Percentiles rank a stretch among this genome's conserved stretches.
These are phyloP conservation scores for Halophytophthora batemanensis DNA, from an alignment of 352 stramenopile genomes.

Conservation along the genomic window DNA sequence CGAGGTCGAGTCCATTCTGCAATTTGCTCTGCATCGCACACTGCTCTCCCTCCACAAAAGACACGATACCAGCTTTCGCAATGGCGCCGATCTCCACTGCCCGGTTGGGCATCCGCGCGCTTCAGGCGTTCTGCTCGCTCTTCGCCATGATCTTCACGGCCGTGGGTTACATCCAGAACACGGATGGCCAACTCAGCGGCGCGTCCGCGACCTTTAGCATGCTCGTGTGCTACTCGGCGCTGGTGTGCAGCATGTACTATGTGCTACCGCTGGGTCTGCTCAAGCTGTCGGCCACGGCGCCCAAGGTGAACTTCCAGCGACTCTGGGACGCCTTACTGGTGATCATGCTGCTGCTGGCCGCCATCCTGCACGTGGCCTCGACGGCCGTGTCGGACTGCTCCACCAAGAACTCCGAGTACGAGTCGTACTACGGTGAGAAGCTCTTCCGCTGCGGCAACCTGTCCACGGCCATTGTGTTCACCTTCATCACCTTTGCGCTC, in stretches of 20 bases:
- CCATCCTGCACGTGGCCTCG: constrained; percentile 27
- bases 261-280: constrained; percentile 72
- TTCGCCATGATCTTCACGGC: constrained; percentile 23
- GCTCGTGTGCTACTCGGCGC: constrained; percentile 53
- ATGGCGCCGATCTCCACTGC: constrained; percentile 20
- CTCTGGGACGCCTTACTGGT: constrained; percentile 14
- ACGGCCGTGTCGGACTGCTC: constrained; percentile 32
- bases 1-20: constrained; percentile 27
- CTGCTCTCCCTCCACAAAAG: too few species aligned
- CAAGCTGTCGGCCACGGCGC: constrained; percentile 27
- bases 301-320: constrained; percentile 19
- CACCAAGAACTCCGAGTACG: constrained; percentile 21
- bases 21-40: constrained; percentile 20
- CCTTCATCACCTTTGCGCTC: constrained; percentile 21
- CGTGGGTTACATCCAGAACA: constrained; percentile 24
- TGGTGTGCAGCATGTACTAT: constrained; percentile 70
- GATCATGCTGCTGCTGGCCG: constrained; percentile 14
- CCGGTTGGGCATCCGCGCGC: constrained; percentile 18
- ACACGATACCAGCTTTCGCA: not conserved
- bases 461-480: constrained; percentile 23
- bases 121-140: constrained; percentile 17
- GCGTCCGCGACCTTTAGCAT: constrained; percentile 29
- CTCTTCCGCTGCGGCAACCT: constrained; percentile 25
- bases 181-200: constrained; percentile 12
- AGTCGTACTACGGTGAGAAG: constrained; percentile 12